Conservation (phyloP, 2,329 filamentous ascomycete species). For the Aspergillus cejpii region DNA sequence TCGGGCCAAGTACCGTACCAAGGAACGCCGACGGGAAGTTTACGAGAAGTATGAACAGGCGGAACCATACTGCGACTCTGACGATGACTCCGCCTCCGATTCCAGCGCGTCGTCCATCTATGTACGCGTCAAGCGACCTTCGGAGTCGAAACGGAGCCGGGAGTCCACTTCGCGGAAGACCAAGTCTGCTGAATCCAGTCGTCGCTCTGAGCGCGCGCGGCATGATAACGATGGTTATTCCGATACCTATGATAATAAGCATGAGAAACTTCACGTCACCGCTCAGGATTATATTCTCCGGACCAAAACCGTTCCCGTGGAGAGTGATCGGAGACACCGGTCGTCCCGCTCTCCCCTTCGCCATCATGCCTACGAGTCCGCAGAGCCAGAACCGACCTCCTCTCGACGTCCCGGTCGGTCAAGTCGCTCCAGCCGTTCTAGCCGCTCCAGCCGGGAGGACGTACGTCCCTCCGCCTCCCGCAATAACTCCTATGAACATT, state of each 20-base stretch:
- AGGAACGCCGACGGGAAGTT: conserved; percentile 38
- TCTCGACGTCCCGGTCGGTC: conserved; percentile 28
- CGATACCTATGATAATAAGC: conserved; percentile 28
- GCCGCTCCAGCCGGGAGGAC: conserved; percentile 23
- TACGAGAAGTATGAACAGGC: conserved; percentile 36
- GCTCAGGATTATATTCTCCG: conserved; percentile 38
- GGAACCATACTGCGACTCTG: conserved; percentile 27
- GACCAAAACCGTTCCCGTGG: conserved; percentile 22
- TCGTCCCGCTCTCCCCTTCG: conserved; percentile 31
- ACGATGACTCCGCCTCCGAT: conserved; percentile 30
- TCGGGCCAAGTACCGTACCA: conserved; percentile 38
- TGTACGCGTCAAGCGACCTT: conserved; percentile 16
- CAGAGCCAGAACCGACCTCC: conserved; percentile 28
- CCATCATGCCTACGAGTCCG: conserved; percentile 25
- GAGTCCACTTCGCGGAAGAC: conserved; percentile 21
- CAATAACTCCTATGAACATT: conserved; percentile 28
- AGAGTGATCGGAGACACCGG: conserved; percentile 22
- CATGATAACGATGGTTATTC: conserved; percentile 25
- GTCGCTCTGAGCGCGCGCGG: conserved; percentile 16
- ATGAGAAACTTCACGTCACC: conserved; percentile 25
- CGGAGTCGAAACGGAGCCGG: conserved; percentile 18
- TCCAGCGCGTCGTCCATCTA: conserved; percentile 23
- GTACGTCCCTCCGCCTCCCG: conserved; percentile 25
- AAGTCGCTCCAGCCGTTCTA: conserved; percentile 24
- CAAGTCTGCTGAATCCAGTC: conserved; percentile 17